phyloP scores from a whole-genome alignment of 78 protist species.

The Pigoraptor vietnamica region DNA sequence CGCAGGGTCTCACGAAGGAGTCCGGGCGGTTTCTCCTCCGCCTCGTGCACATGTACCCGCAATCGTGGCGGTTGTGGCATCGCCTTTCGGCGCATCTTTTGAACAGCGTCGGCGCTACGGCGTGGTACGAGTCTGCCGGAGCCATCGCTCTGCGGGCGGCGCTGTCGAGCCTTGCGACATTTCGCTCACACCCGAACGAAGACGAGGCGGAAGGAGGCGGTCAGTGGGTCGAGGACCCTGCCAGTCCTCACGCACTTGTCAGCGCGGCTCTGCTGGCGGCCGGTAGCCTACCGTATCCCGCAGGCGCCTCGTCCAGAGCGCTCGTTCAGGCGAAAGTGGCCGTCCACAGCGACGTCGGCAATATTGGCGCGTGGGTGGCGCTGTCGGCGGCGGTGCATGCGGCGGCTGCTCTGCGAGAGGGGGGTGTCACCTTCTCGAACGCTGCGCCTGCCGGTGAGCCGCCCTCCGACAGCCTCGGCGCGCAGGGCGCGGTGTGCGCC shows the following conservation, averaged over 20 bases:
- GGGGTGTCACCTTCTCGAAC: too few species aligned
- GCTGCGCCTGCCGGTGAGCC: too few species aligned
- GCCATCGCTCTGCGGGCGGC: neutral
- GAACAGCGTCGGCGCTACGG: neutral
- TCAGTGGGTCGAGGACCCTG: neutral
- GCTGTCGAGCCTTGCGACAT: neutral
- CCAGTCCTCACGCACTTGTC: neutral
- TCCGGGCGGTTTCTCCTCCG: neutral
- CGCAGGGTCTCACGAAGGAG: neutral
- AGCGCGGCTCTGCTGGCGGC: neutral
- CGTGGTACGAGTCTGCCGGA: neutral
- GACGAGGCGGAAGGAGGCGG: neutral
- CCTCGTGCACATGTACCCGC: neutral
- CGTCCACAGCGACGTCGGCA: neutral
- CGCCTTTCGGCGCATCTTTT: neutral
- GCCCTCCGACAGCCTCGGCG: too few species aligned
- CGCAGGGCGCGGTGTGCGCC: neutral
- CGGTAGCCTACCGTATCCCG: neutral
- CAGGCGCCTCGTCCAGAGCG: neutral
- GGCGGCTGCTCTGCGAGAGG: neutral
- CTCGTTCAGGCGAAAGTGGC: neutral
- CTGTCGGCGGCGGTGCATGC: neutral
- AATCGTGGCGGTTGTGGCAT: neutral
- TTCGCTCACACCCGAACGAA: neutral
- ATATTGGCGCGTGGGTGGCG: neutral